Evolutionary conservation across 2,329 filamentous ascomycete species (phyloP), one percentile per base, ranked within the genome.

Genomic region (Hymenoscyphus repandus): DNA sequence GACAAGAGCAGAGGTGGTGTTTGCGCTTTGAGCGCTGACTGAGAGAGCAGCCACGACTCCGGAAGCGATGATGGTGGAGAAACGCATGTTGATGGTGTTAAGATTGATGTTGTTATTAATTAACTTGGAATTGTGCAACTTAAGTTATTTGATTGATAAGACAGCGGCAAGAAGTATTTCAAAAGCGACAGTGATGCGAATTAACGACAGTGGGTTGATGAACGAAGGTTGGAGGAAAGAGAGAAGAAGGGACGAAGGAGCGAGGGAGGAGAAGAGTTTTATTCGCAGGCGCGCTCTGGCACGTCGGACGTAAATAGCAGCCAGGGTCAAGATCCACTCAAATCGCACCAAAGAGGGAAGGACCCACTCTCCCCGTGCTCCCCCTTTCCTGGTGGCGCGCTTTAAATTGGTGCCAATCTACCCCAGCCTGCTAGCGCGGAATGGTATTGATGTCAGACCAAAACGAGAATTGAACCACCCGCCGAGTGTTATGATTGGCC

Each of bases 31-130:
- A 3, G 52, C 52, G 13, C 41, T 45, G 33, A 46, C 45, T 9
- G 50, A 47, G 30, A 52, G 22, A 27, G 51, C 49, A 11, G 47
- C 38, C 27, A 57, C 17, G 27, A 49, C 33, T 32, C 33, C 42
- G 20, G 52, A 45, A 17, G 42, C n/a, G 20, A 57, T 11, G 38
- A 52, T 31, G 41, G 49, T 52, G 22, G 43, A 30, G 52, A 57
- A 52, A 50, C 47, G 54, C 54, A 57, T 57, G 47, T 52, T 52
- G 51, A 44, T 18, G 32, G 50, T 48, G 33, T 54, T 36, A 36
- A 36, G 6, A 33, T 17, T 22, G 17, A 22, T 27, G 15, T 30
- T 40, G 40, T 30, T 12, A 5, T 12, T 11, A 12, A 18, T 12
- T 12, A 12, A 30, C 7, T 5, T 43, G 12, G 38, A 20, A 20